These are phyloP conservation scores for Lachnellula suecica DNA, from an alignment of 2,329 filamentous ascomycete species.

Conservation along the genomic window DNA sequence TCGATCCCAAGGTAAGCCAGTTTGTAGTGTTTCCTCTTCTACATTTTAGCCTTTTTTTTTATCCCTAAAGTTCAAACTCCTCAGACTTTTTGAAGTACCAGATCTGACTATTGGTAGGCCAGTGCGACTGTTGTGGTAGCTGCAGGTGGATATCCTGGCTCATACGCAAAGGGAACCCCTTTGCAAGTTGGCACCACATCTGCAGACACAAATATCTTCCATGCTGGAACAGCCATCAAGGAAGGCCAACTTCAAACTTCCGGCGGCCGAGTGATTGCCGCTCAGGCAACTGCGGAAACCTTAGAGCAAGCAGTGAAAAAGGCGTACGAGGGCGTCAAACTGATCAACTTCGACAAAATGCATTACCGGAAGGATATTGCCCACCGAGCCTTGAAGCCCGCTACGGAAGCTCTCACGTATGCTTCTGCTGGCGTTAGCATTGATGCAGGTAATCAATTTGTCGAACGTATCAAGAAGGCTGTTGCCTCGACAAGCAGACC, in stretches of 20 bases:
- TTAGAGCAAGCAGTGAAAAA: constrained; percentile 81
- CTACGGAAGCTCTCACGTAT: constrained; percentile 71
- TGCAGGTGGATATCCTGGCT: constrained; percentile 84
- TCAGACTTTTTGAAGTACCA: no score
- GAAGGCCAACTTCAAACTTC: constrained; percentile 68
- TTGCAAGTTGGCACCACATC: constrained; percentile 50
- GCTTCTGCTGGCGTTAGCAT: constrained; percentile 92
- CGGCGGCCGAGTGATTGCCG: constrained; percentile 89
- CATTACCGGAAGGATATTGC: constrained; percentile 86
- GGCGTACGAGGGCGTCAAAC: constrained; percentile 64
- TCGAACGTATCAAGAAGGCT: constrained; percentile 85
- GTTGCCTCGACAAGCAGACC: constrained; percentile 83
- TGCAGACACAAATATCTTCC: constrained; percentile 73
- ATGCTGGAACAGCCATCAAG: constrained; percentile 78
- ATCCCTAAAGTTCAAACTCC: no score
- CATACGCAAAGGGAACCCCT: constrained; percentile 75
- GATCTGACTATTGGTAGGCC: no score
- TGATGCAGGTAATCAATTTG: constrained; percentile 88
- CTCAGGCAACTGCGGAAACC: constrained; percentile 75
- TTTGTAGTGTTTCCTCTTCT: no score
- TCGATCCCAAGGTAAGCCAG: constrained; percentile 59
- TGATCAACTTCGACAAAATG: constrained; percentile 66
- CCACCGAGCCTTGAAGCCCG: constrained; percentile 63
- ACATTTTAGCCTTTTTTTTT: no score
- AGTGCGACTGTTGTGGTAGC: constrained; percentile 94